Base-by-base conservation (phyloP, 2,329 filamentous ascomycete species). In the Exophiala viscosa region DNA sequence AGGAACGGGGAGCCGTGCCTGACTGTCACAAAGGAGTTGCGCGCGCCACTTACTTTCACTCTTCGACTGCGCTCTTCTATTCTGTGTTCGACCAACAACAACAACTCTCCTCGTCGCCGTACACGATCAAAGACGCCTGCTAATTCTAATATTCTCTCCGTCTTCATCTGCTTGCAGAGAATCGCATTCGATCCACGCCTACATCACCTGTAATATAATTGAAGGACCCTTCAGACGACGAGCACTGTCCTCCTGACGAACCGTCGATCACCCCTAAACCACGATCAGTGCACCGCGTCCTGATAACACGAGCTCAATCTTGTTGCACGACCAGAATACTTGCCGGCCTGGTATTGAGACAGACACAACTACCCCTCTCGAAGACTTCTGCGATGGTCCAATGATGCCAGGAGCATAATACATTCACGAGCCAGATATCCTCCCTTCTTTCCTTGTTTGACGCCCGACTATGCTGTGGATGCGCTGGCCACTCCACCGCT, bases 381-480 rank as follows among this genome's bases (percentile, higher is more conserved):
- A 31, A 13, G 10, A 31, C 40, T 31, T 42, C 8, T 42, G 20
- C 40, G 18, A 42, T 42, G 40, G 40, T 42, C 9, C 28, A n/a
- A 42, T 23, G 28, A 42, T 23, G 40, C 40, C 40, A 23, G 40
- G 40, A n/a, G 40, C 40, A 23, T 42, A 14, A 42, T 31, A 23
- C 18, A 42, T 13, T 28, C 23, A 14, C 9, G 13, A 23, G 14
- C 4, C 40, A 42, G 40, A 42, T 9, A 5, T 14, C n/a, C 20
- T n/a, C 40, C 39, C 28, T 23, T 42, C 20, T n/a, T 42, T 13
- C 20, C 2, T 14, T 18, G 7, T 3, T 42, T 42, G 40, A 42
- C 31, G 20, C 48, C 20, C 34, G 53, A 55, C 32, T 44, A 50
- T 59, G 56, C 56, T 56, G 47, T 47, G 48, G 50, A 53, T 47